Evolutionary conservation across 257 asterid genomes (phyloP).

Genomic region (Linaria vulgaris): DNA sequence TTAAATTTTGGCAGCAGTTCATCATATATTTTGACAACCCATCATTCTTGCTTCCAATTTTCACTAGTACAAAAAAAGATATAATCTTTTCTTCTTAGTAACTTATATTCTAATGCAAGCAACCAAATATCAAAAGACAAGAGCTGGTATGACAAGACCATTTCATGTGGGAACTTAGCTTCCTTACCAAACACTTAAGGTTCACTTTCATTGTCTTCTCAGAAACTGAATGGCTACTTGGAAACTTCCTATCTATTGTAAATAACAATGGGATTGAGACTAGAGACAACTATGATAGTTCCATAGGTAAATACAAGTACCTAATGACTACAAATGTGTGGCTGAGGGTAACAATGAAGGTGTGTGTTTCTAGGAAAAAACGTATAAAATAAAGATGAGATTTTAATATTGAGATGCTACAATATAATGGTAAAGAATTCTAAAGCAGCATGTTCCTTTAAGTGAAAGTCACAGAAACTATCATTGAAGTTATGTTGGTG

Average conservation of each 20-base stretch:
- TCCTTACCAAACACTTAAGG: constrained; percentile 35
- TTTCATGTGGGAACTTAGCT: constrained; percentile 28
- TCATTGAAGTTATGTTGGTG: not conserved
- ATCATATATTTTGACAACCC: constrained; percentile 25
- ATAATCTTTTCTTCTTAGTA: constrained; percentile 9
- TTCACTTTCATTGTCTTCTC: constrained; percentile 27
- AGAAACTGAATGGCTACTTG: constrained; percentile 18
- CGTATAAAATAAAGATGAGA: not conserved
- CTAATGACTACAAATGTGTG: constrained; percentile 33
- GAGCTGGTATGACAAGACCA: constrained; percentile 22
- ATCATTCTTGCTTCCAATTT: constrained; percentile 30
- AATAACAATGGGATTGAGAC: constrained; percentile 31
- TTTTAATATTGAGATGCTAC: constrained; percentile 4
- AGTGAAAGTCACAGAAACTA: no score
- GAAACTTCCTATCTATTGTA: constrained; percentile 21
- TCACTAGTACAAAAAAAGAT: constrained; percentile 17
- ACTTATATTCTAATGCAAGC: constrained; percentile 46
- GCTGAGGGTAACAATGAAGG: constrained; percentile 32
- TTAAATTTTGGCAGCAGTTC: constrained; percentile 22
- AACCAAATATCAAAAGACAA: constrained; percentile 26
- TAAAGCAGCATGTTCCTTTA: no score
- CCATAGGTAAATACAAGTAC: constrained; percentile 20
- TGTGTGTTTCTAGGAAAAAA: not conserved
- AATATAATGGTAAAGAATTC: not conserved
- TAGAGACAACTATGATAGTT: constrained; percentile 24